Base-by-base conservation (phyloP, 768 basidiomycete genomes). In the Steccherinum ochraceum region DNA sequence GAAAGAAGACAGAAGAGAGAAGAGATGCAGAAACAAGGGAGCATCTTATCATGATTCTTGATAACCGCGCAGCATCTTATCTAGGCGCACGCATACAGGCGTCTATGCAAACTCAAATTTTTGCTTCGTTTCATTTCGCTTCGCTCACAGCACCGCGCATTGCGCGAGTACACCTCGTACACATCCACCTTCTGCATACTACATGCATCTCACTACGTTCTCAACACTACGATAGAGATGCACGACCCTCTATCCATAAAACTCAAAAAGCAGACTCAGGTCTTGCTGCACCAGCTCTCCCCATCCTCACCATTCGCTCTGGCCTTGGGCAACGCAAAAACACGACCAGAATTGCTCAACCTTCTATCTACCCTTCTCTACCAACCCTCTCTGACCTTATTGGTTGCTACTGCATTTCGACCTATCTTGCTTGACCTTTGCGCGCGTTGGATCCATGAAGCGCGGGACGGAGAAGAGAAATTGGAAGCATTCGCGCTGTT, bases 351-450 rank as follows among this genome's bases (percentile, higher is more conserved):
- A 40, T 52, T 88, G 10, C 72, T 90, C 4, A 61, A 52, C 25
- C 72, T 68, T 0, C 68, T 93, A 30, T 86, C 91, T 4, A 62
- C 69, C 24, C 67, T 88, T 5, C 73, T 93, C 12, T 69, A 79
- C 0, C 62, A 72, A 16, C 84, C 88, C 7, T 73, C 79, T 11
- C 74, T 85, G 40, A 91, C 91, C 0, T 59, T 76, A 24, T 59
- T 70, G 12, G 72, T 97, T 52, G 80, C 86, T 18, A 72, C 69
- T 4, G 55, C 77, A 11, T 97, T 88, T 68, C 72, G 86, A 54
- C 93, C 94, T 3, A 67, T 97, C 48, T 64, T 92, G 35, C 59
- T 86, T 23, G 89, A 95, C 65, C 68, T 98, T 21, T 84, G 84
- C 59, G 87, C 87, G 3, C 69, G 88, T 59, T 96, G 91, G 92